Evolutionary conservation across 495 filamentous ascomycete genomes (phyloP).

Genomic region (Cercophora scortea): DNA sequence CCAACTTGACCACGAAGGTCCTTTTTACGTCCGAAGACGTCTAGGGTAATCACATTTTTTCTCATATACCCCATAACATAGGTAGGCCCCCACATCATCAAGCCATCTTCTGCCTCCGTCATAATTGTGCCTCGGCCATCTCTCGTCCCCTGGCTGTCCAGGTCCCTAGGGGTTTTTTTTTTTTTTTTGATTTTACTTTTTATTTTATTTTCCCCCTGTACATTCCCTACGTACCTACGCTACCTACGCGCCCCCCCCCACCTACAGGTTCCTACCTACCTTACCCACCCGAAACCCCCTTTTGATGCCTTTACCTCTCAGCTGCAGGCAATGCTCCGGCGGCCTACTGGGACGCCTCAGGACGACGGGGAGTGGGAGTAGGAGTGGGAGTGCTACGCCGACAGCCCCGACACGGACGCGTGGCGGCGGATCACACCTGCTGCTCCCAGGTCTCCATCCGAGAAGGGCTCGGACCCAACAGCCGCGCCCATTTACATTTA

Average conservation of each 20-base stretch:
- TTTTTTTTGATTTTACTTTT: neutral
- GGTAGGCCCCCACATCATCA: too few relatives aligned
- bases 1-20: too few relatives aligned
- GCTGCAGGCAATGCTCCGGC: neutral
- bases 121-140: too few relatives aligned
- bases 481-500: constrained; percentile 11
- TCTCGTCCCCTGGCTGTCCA: neutral
- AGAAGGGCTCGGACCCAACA: constrained; percentile 7
- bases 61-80: too few relatives aligned
- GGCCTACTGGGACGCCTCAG: neutral
- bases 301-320: constrained; percentile 3
- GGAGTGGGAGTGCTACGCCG: neutral
- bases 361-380: neutral
- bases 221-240: neutral
- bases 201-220: neutral
- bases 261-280: too few relatives aligned
- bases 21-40: too few relatives aligned
- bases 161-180: neutral
- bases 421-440: constrained; percentile 1
- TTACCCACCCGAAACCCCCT: neutral
- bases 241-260: neutral
- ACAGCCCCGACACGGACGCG: neutral
- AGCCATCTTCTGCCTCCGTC: too few relatives aligned
- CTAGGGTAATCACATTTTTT: too few relatives aligned
- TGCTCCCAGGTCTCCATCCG: neutral